phyloP scores from a whole-genome alignment of 164 flowering plant species.

The Aristolochia californica region DNA sequence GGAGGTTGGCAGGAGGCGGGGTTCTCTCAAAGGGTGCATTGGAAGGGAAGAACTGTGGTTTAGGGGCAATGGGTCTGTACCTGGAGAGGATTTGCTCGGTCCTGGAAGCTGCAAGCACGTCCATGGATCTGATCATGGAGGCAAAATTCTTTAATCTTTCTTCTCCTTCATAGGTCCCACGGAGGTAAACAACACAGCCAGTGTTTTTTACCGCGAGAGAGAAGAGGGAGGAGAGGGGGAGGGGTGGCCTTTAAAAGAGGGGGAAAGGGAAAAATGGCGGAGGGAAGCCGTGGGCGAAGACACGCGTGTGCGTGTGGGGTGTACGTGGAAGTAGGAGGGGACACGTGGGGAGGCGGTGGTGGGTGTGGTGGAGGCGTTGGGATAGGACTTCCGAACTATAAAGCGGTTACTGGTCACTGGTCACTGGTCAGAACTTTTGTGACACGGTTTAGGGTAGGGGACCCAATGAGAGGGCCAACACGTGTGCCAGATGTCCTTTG shows the following conservation, averaged over 20 bases:
- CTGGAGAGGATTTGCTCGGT: conserved; percentile 86
- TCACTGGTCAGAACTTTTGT: conserved; percentile 3
- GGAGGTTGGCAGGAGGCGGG: conserved; percentile 33
- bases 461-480: too few relatives aligned
- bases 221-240: not conserved
- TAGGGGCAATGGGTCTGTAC: conserved; percentile 93
- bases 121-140: conserved; percentile 37
- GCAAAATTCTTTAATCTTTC: not conserved
- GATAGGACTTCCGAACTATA: not conserved
- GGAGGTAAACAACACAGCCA: too few relatives aligned
- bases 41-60: conserved; percentile 34
- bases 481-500: not conserved
- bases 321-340: conserved; percentile 3
- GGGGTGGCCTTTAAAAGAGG: not conserved
- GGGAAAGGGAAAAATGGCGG: too few relatives aligned
- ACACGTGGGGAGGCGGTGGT: too few relatives aligned
- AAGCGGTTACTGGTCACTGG: too few relatives aligned
- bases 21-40: not conserved
- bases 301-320: not conserved
- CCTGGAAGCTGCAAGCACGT: conserved; percentile 35
- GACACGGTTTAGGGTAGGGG: not conserved
- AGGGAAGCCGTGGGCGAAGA: not conserved
- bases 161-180: not conserved
- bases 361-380: conserved; percentile 4
- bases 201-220: not conserved